These are phyloP conservation scores for Fistulinella prunicolor DNA, from an alignment of 768 basidiomycete species.

Conservation along the genomic window DNA sequence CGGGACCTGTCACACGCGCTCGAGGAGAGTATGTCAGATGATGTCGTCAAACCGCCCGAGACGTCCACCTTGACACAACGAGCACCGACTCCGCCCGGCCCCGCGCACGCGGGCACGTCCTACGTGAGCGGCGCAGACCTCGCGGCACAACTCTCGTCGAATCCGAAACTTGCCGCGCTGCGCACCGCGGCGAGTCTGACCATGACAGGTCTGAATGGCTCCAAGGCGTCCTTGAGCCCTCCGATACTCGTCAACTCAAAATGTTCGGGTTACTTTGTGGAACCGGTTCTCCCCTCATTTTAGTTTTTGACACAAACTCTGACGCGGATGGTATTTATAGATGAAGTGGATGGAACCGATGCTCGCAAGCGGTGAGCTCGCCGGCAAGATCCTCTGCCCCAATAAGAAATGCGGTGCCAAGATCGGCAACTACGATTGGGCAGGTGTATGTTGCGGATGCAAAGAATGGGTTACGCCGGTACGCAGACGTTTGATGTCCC, in stretches of 20 bases:
- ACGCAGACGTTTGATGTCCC: not conserved
- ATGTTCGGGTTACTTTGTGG: slow-evolving; percentile 97
- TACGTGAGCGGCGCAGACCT: slow-evolving; percentile 34
- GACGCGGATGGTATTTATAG: slow-evolving; percentile 34
- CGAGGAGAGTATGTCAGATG: slow-evolving; percentile 17
- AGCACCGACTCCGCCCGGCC: not conserved
- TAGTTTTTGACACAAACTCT: not conserved
- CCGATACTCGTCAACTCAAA: slow-evolving; percentile 75
- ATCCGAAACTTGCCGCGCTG: slow-evolving; percentile 50
- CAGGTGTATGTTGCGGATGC: slow-evolving; percentile 88
- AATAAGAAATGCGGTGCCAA: slow-evolving; percentile 89
- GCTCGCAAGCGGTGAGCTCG: slow-evolving; percentile 68
- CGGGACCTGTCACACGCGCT: slow-evolving; percentile 31
- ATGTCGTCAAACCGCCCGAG: not conserved
- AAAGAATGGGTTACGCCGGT: slow-evolving; percentile 92
- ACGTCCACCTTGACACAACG: not conserved
- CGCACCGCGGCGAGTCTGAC: slow-evolving; percentile 28
- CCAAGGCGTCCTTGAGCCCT: slow-evolving; percentile 38
- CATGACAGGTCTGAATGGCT: slow-evolving; percentile 28
- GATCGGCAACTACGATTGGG: slow-evolving; percentile 97
- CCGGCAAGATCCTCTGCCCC: slow-evolving; percentile 90
- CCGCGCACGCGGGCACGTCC: not conserved
- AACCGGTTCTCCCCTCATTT: slow-evolving; percentile 58
- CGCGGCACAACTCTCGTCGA: slow-evolving; percentile 42
- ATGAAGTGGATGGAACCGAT: slow-evolving; percentile 96